phyloP scores from a whole-genome alignment of 2,329 filamentous ascomycete genomes.

The Mycosphaerella sp. region DNA sequence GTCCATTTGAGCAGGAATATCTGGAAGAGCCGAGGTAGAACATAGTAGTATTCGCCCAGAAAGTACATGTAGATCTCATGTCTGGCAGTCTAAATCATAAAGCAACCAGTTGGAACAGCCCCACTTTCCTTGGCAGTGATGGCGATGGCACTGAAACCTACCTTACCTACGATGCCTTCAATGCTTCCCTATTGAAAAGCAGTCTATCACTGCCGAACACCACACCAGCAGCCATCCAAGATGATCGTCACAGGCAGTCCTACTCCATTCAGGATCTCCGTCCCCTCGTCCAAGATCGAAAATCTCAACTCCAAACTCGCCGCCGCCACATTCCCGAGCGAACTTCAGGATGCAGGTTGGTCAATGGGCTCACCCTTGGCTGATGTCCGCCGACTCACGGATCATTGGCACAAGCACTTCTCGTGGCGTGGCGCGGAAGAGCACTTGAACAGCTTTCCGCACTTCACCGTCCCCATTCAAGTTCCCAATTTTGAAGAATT shows the following conservation, averaged over 20 bases:
- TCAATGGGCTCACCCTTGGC: constrained; percentile 52
- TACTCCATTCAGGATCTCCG: constrained; percentile 42
- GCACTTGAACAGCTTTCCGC: constrained; percentile 44
- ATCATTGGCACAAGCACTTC: constrained; percentile 50
- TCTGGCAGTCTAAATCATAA: too few species aligned
- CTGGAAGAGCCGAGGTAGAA: too few species aligned
- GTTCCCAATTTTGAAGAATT: constrained; percentile 41
- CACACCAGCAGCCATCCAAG: not conserved
- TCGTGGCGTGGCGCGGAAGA: constrained; percentile 49
- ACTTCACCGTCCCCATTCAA: constrained; percentile 42
- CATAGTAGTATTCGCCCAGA: too few species aligned
- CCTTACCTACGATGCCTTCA: too few species aligned
- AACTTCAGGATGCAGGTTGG: constrained; percentile 47
- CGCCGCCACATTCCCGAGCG: constrained; percentile 49
- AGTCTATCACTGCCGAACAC: too few species aligned
- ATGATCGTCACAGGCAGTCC: constrained; percentile 3
- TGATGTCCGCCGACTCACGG: constrained; percentile 52
- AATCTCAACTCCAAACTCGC: constrained; percentile 51
- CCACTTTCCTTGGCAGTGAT: too few species aligned
- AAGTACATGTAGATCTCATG: too few species aligned
- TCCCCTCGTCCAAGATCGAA: constrained; percentile 46
- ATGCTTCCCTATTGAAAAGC: too few species aligned
- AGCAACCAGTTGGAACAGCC: too few species aligned
- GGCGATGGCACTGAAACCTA: too few species aligned
- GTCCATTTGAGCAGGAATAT: too few species aligned